Conservation (phyloP, 352 stramenopile genomes). For the Globisporangium barbulae region DNA sequence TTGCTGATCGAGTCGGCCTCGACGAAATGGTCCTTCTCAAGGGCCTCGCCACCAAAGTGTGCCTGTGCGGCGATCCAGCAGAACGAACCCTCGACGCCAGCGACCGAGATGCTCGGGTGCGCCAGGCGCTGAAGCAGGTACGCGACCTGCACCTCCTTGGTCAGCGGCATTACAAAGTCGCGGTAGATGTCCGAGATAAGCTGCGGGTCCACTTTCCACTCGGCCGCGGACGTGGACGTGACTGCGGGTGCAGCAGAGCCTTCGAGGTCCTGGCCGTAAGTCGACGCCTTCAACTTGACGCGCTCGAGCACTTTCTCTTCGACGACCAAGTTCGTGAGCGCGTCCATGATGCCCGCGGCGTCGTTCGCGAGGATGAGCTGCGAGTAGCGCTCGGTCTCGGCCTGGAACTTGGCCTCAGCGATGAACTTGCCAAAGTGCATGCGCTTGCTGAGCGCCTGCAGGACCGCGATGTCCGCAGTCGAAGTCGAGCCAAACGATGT, state of each 20-base stretch:
- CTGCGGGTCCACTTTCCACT: constrained; percentile 94
- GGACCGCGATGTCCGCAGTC: constrained; percentile 88
- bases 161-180: constrained; percentile 98
- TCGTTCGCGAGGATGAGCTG: constrained; percentile 91
- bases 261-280: constrained; percentile 91
- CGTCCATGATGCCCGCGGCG: constrained; percentile 94
- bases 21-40: constrained; percentile 52
- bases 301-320: constrained; percentile 92
- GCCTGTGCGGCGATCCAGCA: constrained; percentile 68
- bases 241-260: constrained; percentile 24
- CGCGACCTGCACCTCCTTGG: constrained; percentile 97
- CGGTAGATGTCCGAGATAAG: constrained; percentile 96
- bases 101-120: constrained; percentile 73
- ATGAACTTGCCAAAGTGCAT: constrained; percentile 99
- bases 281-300: constrained; percentile 95
- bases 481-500: constrained; percentile 81
- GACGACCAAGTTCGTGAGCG: constrained; percentile 93
- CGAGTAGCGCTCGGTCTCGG: constrained; percentile 90
- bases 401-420: constrained; percentile 96
- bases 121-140: constrained; percentile 85
- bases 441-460: constrained; percentile 95
- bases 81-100: constrained; percentile 68
- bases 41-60: constrained; percentile 53
- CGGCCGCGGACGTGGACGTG: constrained; percentile 22
- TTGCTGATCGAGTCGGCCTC: constrained; percentile 58